Conservation (phyloP, 768 basidiomycete genomes). For the Russula vinacea region DNA sequence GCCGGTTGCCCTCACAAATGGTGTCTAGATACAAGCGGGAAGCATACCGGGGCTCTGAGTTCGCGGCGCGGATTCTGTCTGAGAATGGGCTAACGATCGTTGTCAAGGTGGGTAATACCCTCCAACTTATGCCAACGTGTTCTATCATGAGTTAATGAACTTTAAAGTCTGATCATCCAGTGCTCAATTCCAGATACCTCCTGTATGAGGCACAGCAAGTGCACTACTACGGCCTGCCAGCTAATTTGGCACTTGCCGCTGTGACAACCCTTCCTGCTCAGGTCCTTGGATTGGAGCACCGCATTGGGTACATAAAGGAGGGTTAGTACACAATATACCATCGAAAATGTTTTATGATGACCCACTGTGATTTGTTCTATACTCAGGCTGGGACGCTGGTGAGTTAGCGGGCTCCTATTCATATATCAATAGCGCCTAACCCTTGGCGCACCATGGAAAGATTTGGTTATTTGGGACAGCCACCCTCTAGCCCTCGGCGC, state of each 20-base stretch:
- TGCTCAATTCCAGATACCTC: slow-evolving; percentile 60
- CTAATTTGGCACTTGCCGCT: slow-evolving; percentile 53
- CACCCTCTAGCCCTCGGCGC: slow-evolving; percentile 78
- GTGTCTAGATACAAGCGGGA: slow-evolving; percentile 51
- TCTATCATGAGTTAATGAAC: background rate
- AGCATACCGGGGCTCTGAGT: slow-evolving; percentile 63
- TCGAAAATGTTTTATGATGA: slow-evolving; percentile 34
- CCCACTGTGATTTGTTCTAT: background rate
- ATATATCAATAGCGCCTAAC: slow-evolving; percentile 11
- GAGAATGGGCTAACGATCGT: slow-evolving; percentile 55
- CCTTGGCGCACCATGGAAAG: slow-evolving; percentile 72
- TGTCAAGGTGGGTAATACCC: slow-evolving; percentile 49
- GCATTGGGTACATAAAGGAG: slow-evolving; percentile 64
- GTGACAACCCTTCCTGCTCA: slow-evolving; percentile 64
- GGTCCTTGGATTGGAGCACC: slow-evolving; percentile 62
- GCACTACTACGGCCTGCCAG: slow-evolving; percentile 59
- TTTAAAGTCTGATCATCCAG: slow-evolving; percentile 48
- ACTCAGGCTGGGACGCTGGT: slow-evolving; percentile 65
- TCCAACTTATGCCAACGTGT: background rate
- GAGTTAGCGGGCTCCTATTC: slow-evolving; percentile 19
- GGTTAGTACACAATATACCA: slow-evolving; percentile 68
- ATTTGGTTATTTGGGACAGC: slow-evolving; percentile 64
- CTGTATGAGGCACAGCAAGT: slow-evolving; percentile 70
- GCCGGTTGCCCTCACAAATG: slow-evolving; percentile 17
- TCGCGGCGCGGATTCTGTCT: slow-evolving; percentile 56